Conservation (phyloP, 805 yeast genomes). For the Starmerella gropengiesseri region DNA sequence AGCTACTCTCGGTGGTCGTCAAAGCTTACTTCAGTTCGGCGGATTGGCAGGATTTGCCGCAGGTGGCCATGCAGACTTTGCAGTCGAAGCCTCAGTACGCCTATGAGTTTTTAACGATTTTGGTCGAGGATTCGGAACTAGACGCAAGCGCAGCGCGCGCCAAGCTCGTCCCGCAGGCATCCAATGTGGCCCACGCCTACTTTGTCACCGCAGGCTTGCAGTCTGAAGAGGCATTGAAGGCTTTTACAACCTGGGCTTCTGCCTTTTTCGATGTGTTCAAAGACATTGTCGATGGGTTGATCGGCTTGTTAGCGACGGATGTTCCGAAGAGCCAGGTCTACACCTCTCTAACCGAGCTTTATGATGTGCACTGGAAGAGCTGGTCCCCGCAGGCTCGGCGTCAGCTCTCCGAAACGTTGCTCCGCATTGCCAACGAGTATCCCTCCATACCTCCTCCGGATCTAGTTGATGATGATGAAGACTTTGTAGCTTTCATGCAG, state of each 20-base stretch:
- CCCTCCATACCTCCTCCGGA: slow-evolving; percentile 3
- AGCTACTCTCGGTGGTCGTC: slow-evolving; percentile 47
- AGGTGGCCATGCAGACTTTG: slow-evolving; percentile 18
- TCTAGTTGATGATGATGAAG: slow-evolving; percentile 14
- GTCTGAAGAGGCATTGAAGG: slow-evolving; percentile 7
- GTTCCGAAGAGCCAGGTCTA: not conserved
- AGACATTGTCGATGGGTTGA: slow-evolving; percentile 5
- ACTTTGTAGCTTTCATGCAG: slow-evolving; percentile 14
- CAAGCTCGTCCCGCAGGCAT: slow-evolving; percentile 14
- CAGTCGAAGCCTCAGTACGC: slow-evolving; percentile 10
- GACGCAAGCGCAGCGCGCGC: slow-evolving; percentile 13
- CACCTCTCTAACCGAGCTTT: slow-evolving; percentile 1
- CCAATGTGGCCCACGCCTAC: slow-evolving; percentile 3
- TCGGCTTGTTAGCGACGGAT: slow-evolving; percentile 4
- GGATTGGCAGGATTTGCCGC: slow-evolving; percentile 33
- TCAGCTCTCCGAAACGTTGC: not conserved
- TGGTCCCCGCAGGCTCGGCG: slow-evolving; percentile 10
- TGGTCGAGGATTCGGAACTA: slow-evolving; percentile 26
- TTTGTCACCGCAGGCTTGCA: not conserved
- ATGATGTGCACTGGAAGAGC: slow-evolving; percentile 8
- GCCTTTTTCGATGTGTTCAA: slow-evolving; percentile 17
- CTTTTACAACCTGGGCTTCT: slow-evolving; percentile 17
- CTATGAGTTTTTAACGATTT: slow-evolving; percentile 23
- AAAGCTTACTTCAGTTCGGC: slow-evolving; percentile 35
- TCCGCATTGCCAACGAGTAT: not conserved